Evolutionary conservation across 2,329 filamentous ascomycete genomes (phyloP), one percentile per base, ranked within the genome.

Genomic region (Aurifilum marmelostoma): DNA sequence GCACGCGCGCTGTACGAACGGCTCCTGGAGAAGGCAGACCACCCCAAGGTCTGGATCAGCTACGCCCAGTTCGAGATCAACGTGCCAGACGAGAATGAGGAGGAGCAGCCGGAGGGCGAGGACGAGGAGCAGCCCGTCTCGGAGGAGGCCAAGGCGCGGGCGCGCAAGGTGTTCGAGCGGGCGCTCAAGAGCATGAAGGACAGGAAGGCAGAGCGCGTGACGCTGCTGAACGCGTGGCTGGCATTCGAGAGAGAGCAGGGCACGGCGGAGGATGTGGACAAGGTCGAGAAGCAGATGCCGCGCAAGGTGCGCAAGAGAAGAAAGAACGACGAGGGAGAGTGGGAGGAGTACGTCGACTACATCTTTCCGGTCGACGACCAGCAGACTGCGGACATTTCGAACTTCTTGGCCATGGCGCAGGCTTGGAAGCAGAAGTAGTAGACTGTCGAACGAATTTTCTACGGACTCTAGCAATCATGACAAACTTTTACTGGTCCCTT

Each of bases 31-130:
- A 97, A 97, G 88, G 97, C 96, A n/a, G 91, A 96, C 76, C 96
- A 99, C 77, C 94, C 97, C 84, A 99, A 98, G 84, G 96, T 99
- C 70, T 99, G 96, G 96, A 97, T 96, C 80, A 95, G 92, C 79
- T 99, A 95, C 81, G 96, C 96, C n/a, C 92, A 97, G 79, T 98
- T 99, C 77, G 96, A 99, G 80, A 93, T 98, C 83, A 95, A 96
- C 78, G 90, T 97, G 0, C 93, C 94, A 59, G 94, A 97, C 68
- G 87, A 88, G 62, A 87, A 87, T 56, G 89, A 85, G 14, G 82
- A 80, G 4, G 81, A 83, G 14, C n/a, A 8, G 34, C 83, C 86
- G 29, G 85, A 85, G 12, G 84, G 84, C 3, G 88, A 87, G 27
- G 88, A 88, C 63, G 88, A 90, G 70, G 89, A 91, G 83, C 88